Conservation (phyloP, 305 asterid species). For the Fraxinus angustifolia region DNA sequence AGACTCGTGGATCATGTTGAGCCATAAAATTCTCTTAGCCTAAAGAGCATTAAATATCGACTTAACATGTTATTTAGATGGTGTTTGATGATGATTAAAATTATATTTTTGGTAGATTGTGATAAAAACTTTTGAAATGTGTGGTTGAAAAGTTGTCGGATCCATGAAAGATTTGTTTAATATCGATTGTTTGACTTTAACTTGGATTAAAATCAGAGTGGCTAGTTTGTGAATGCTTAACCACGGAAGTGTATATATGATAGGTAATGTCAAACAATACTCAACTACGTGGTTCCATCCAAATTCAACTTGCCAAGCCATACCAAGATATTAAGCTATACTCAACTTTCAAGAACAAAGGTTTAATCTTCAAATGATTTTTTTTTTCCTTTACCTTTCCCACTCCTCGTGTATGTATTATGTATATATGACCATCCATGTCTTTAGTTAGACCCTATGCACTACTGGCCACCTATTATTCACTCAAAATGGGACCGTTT, state of each 20-base stretch:
- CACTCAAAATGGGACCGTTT: constrained; percentile 28
- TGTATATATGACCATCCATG: background rate
- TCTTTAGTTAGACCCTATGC: background rate
- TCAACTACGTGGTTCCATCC: background rate
- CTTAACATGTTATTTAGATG: background rate
- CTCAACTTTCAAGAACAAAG: background rate
- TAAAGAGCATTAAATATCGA: background rate
- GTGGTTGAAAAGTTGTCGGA: too few species aligned
- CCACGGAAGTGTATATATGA: background rate
- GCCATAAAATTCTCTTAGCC: background rate
- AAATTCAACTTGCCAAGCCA: background rate
- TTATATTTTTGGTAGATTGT: too few species aligned
- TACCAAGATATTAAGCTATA: background rate
- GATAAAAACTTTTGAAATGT: too few species aligned
- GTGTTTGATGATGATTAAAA: too few species aligned
- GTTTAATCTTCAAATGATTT: background rate
- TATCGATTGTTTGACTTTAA: too few species aligned
- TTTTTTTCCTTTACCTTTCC: too few species aligned
- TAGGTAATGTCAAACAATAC: background rate
- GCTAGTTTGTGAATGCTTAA: background rate
- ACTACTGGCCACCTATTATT: constrained; percentile 1
- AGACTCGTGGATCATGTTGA: background rate
- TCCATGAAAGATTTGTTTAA: too few species aligned
- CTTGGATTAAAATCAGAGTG: too few species aligned
- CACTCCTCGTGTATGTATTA: background rate